Conservation (phyloP, 2,329 filamentous ascomycete species). For the Pseudopyrenochaeta lycopersici region DNA sequence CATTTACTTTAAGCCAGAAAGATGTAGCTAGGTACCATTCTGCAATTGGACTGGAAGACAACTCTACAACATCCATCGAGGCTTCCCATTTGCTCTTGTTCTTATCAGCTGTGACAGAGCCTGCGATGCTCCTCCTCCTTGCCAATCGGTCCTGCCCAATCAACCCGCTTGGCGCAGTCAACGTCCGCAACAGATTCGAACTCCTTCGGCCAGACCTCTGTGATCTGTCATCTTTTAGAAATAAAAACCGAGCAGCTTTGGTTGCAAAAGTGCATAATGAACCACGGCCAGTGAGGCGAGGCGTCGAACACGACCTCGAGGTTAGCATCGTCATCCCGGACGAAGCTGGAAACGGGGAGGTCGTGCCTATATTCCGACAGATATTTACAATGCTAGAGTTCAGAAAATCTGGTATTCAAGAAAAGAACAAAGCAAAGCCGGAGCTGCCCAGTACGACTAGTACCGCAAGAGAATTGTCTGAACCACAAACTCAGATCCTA, state of each 20-base stretch:
- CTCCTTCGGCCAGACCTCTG: slow-evolving; percentile 9
- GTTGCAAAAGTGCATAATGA: slow-evolving; percentile 1
- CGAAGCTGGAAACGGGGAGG: neutral
- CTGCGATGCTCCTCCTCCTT: slow-evolving; percentile 15
- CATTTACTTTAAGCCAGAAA: slow-evolving; percentile 7
- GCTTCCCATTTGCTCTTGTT: slow-evolving; percentile 4
- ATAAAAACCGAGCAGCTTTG: slow-evolving; percentile 1
- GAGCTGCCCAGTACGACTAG: neutral
- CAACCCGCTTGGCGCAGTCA: slow-evolving; percentile 12
- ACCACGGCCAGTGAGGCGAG: slow-evolving; percentile 5
- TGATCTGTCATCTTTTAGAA: neutral
- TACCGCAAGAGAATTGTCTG: neutral
- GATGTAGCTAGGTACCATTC: slow-evolving; percentile 2
- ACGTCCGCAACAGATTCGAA: slow-evolving; percentile 13
- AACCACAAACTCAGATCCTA: neutral
- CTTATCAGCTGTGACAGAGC: slow-evolving; percentile 11
- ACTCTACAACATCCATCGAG: neutral
- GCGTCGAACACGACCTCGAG: slow-evolving; percentile 10
- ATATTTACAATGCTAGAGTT: slow-evolving; percentile 14
- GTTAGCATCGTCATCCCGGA: neutral
- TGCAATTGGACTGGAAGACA: slow-evolving; percentile 1
- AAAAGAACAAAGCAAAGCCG: neutral
- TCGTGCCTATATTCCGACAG: slow-evolving; percentile 8
- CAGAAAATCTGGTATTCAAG: neutral
- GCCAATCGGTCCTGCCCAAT: slow-evolving; percentile 8